Conservation (phyloP, 257 asterid genomes). For the Linaria vulgaris region DNA sequence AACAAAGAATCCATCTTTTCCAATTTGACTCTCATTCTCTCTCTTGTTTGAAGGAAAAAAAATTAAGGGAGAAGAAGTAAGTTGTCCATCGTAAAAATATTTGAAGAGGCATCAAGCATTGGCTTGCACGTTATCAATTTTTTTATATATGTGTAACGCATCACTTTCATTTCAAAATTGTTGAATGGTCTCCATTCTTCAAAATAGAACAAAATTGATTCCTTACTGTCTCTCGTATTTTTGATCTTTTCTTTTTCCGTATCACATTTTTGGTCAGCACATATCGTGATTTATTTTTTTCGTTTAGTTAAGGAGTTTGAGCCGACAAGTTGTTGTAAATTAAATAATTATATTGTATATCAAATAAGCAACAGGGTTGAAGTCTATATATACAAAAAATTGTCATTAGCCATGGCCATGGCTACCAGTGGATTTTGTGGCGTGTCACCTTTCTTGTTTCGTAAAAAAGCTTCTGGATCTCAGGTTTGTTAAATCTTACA, state of each 20-base stretch:
- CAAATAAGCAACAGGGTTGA: conserved; percentile 11
- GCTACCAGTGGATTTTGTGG: conserved; percentile 48
- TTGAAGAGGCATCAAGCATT: conserved; percentile 25
- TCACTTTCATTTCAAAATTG: conserved; percentile 7
- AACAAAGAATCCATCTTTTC: conserved; percentile 13
- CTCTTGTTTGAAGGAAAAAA: conserved; percentile 44
- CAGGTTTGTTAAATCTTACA: conserved; percentile 34
- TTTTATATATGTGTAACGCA: background rate
- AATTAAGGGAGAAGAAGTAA: conserved; percentile 57
- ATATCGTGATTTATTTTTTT: background rate
- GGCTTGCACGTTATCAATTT: conserved; percentile 32
- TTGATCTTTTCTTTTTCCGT: conserved; percentile 4
- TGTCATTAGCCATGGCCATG: conserved; percentile 34
- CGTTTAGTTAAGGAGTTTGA: conserved; percentile 20
- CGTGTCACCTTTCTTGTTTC: conserved; percentile 47
- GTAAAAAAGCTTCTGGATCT: conserved; percentile 40
- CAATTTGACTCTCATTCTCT: conserved; percentile 50
- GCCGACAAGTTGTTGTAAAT: conserved; percentile 14
- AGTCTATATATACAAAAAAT: conserved; percentile 27
- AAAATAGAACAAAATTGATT: conserved; percentile 20
- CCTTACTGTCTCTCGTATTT: conserved; percentile 15
- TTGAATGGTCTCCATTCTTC: conserved; percentile 32
- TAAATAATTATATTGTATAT: conserved; percentile 1
- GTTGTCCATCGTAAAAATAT: conserved; percentile 34
- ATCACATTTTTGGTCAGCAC: background rate